A percentile compares a stretch with the other conserved stretches of the same genome.
These are phyloP conservation scores for Crataegus laevigata DNA, from an alignment of 306 rosid species.

Conservation along the genomic window DNA sequence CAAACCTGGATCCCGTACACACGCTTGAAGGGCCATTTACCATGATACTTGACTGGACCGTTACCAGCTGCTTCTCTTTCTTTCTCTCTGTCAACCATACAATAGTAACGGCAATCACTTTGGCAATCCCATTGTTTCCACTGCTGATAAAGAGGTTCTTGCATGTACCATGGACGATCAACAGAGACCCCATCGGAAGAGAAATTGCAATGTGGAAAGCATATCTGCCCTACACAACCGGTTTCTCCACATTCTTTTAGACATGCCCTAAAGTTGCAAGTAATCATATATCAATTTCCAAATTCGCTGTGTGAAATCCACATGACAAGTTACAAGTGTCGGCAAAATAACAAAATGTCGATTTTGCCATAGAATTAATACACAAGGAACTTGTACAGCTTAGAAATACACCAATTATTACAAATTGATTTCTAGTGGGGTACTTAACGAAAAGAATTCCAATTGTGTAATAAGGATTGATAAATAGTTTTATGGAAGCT, in stretches of 20 bases:
- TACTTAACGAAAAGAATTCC: not conserved
- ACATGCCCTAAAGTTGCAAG: conserved; percentile 40
- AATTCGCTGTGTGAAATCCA: not conserved
- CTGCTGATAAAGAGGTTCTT: conserved; percentile 45
- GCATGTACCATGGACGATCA: conserved; percentile 44
- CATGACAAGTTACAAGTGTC: not conserved
- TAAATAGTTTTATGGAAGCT: not conserved
- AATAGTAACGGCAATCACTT: conserved; percentile 54
- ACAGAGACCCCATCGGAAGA: conserved; percentile 25
- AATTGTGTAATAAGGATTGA: not conserved
- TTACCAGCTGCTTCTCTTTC: conserved; percentile 38
- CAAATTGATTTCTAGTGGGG: not conserved
- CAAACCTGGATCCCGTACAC: conserved; percentile 71
- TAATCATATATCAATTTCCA: not conserved
- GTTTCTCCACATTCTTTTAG: conserved; percentile 51
- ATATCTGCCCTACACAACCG: conserved; percentile 50
- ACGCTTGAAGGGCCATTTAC: conserved; percentile 79
- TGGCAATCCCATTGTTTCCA: conserved; percentile 68
- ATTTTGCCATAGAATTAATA: not conserved
- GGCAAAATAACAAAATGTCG: not conserved
- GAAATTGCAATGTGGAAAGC: conserved; percentile 57
- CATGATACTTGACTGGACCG: conserved; percentile 61
- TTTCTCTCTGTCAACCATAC: conserved; percentile 63
- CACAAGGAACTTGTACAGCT: not conserved
- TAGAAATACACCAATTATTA: not conserved